Conservation (phyloP, 2,329 filamentous ascomycete species). For the Fusarium begoniae region DNA sequence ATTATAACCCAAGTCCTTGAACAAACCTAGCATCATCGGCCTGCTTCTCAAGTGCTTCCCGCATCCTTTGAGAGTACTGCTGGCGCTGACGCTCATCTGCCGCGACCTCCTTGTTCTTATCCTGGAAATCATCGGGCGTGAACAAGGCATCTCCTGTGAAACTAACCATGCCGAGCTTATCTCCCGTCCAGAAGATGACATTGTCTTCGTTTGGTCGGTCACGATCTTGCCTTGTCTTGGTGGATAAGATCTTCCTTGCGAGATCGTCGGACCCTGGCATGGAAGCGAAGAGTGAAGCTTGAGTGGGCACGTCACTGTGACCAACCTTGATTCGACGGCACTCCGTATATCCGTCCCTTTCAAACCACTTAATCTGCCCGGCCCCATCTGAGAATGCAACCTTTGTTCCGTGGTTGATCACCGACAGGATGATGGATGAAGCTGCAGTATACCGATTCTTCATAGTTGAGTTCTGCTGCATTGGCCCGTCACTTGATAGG, state of each 20-base stretch:
- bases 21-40: constrained; percentile 83
- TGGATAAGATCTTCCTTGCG: constrained; percentile 80
- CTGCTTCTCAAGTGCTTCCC: constrained; percentile 77
- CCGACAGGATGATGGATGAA: constrained; percentile 81
- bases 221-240: constrained; percentile 50
- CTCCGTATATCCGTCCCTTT: constrained; percentile 79
- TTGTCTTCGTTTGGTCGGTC: constrained; percentile 66
- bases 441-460: constrained; percentile 88
- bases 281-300: constrained; percentile 60
- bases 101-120: constrained; percentile 55
- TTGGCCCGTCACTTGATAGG: constrained; percentile 39
- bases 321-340: constrained; percentile 65
- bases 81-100: constrained; percentile 63
- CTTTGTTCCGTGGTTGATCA: constrained; percentile 81
- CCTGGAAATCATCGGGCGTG: constrained; percentile 61
- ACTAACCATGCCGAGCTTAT: constrained; percentile 77
- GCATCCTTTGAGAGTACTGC: constrained; percentile 76
- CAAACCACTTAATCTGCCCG: constrained; percentile 89
- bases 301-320: constrained; percentile 58
- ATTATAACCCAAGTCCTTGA: constrained; percentile 62
- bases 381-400: constrained; percentile 86
- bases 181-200: constrained; percentile 87
- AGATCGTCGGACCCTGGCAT: constrained; percentile 73
- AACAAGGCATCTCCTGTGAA: constrained; percentile 66
- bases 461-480: constrained; percentile 60